Evolutionary conservation across 805 yeast species (phyloP).

Genomic region (Kodamaea kaohsiungensis): DNA sequence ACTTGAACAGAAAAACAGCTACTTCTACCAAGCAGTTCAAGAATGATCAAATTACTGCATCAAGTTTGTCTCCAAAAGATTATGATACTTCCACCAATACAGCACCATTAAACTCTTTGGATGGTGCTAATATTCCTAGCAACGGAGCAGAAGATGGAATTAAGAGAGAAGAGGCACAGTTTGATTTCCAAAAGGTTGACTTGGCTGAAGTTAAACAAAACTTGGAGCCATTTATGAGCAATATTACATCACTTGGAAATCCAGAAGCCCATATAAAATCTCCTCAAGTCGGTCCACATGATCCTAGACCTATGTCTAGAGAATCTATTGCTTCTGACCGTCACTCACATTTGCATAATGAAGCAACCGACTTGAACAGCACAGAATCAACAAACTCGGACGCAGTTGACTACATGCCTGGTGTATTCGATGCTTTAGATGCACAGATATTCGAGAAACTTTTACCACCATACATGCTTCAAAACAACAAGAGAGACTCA

Average conservation of each 20-base stretch:
- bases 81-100: slow-evolving; percentile 18
- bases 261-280: neutral
- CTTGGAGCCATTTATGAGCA: slow-evolving; percentile 3
- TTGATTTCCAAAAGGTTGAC: neutral
- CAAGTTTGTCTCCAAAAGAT: slow-evolving; percentile 13
- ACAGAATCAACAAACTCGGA: slow-evolving; percentile 5
- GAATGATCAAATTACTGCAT: slow-evolving; percentile 1
- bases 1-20: slow-evolving; percentile 72
- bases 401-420: slow-evolving; percentile 59
- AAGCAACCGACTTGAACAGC: neutral
- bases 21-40: slow-evolving; percentile 28
- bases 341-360: neutral
- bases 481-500: slow-evolving; percentile 18
- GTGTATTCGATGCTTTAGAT: slow-evolving; percentile 83
- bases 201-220: neutral
- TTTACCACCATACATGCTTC: slow-evolving; percentile 81
- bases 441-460: slow-evolving; percentile 82
- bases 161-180: neutral
- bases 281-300: neutral
- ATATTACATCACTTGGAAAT: slow-evolving; percentile 1
- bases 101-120: slow-evolving; percentile 29
- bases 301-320: neutral
- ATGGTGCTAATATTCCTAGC: slow-evolving; percentile 27
- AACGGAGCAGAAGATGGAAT: neutral
- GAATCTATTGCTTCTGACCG: neutral